A percentile compares a stretch with the other conserved stretches of the same genome.
Evolutionary conservation across 2,329 filamentous ascomycete genomes (phyloP).

Genomic region (Coniochaeta ligniaria): DNA sequence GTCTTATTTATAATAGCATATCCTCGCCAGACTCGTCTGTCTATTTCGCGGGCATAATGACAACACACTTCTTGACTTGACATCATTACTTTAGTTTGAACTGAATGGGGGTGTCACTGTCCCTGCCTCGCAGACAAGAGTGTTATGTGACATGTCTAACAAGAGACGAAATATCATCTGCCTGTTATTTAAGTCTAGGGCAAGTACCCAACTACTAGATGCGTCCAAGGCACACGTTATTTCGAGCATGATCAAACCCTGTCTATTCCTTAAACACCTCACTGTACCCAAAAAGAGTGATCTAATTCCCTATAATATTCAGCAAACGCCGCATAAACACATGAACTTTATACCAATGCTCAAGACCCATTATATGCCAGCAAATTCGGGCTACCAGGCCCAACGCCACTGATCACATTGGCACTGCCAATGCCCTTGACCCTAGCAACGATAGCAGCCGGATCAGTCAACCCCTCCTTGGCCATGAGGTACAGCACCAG

Average conservation of each 20-base stretch:
- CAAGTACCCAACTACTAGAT: background rate
- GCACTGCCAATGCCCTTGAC: constrained; percentile 6
- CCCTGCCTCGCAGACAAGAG: no score
- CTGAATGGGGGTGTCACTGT: no score
- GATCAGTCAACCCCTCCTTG: constrained; percentile 2
- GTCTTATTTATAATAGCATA: background rate
- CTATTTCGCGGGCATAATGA: background rate
- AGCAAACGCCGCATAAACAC: background rate
- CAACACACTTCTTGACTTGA: background rate
- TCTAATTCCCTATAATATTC: background rate
- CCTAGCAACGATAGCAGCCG: constrained; percentile 4
- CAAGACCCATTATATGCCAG: constrained; percentile 14
- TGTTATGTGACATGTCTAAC: no score
- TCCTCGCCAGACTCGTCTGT: background rate
- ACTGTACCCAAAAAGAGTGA: background rate
- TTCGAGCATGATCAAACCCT: background rate
- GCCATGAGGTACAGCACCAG: constrained; percentile 47
- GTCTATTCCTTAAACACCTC: background rate
- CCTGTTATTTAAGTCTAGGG: no score
- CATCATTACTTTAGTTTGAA: background rate
- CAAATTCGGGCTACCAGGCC: constrained; percentile 12
- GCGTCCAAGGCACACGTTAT: background rate
- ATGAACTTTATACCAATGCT: background rate
- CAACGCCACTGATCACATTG: constrained; percentile 7
- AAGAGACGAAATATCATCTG: no score